phyloP scores from a whole-genome alignment of 2,329 filamentous ascomycete species.

The Arachnopeziza araneosa region DNA sequence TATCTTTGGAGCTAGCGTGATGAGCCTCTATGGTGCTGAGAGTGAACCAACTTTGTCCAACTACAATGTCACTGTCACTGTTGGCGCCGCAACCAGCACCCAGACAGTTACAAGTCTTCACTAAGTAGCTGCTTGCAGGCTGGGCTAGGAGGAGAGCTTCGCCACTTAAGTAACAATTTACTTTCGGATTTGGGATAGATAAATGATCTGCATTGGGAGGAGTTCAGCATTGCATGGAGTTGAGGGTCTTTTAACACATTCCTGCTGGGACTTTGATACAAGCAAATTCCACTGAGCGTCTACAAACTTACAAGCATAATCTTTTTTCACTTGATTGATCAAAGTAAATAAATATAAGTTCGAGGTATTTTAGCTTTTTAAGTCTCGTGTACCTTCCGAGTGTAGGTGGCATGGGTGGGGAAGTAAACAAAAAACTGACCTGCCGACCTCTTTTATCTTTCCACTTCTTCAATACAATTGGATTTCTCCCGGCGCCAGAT shows the following conservation, averaged over 20 bases:
- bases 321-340: neutral
- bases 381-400: neutral
- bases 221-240: neutral
- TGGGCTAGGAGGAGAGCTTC: neutral
- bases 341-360: neutral
- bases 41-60: neutral
- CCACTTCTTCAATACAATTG: neutral
- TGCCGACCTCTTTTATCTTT: neutral
- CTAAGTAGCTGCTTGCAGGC: neutral
- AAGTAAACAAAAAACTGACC: neutral
- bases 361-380: neutral
- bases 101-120: neutral
- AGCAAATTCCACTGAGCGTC: neutral
- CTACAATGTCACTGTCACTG: slow-evolving; percentile 6
- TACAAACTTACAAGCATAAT: neutral
- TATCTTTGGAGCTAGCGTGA: slow-evolving; percentile 1
- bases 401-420: neutral
- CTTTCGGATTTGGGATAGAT: neutral
- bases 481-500: neutral
- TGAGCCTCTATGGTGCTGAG: slow-evolving; percentile 11
- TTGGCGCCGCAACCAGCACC: neutral
- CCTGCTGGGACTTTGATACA: neutral
- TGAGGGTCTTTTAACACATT: neutral
- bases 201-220: neutral
- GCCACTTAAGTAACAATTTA: too few species aligned